Evolutionary conservation across 2,329 filamentous ascomycete species (phyloP).

Genomic region (Zarea fungicola): DNA sequence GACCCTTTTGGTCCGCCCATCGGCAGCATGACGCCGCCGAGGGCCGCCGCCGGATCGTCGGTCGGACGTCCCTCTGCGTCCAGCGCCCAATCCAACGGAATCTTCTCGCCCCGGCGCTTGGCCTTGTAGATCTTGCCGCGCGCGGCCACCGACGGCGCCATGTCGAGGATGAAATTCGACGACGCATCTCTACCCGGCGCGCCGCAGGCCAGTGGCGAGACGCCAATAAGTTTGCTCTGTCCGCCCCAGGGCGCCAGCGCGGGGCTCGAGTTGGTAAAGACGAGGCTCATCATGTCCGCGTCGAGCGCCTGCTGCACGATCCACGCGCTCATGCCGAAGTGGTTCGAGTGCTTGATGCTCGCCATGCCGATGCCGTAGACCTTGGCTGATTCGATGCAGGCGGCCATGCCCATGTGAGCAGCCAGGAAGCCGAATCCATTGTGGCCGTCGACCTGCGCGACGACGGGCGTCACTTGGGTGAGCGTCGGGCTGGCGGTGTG

Average conservation of each 20-base stretch:
- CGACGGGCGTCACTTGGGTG: constrained; percentile 61
- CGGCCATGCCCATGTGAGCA: constrained; percentile 59
- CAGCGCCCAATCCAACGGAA: constrained; percentile 69
- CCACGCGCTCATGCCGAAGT: constrained; percentile 82
- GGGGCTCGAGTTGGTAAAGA: constrained; percentile 68
- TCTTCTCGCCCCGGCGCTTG: constrained; percentile 59
- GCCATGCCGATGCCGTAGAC: constrained; percentile 67
- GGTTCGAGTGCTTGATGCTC: constrained; percentile 69
- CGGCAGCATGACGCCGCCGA: constrained; percentile 76
- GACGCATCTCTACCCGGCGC: constrained; percentile 57
- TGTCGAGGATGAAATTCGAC: constrained; percentile 62
- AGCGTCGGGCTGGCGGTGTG: constrained; percentile 54
- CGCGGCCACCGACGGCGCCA: constrained; percentile 65
- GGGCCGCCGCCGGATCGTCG: constrained; percentile 63
- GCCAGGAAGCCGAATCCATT: constrained; percentile 75
- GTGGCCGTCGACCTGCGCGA: constrained; percentile 60
- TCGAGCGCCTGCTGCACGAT: constrained; percentile 73
- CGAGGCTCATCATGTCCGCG: constrained; percentile 62
- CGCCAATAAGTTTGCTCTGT: constrained; percentile 63
- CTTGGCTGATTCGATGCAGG: constrained; percentile 61
- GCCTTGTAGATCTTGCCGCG: constrained; percentile 72
- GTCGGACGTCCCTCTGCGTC: constrained; percentile 65
- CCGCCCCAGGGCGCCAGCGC: constrained; percentile 69
- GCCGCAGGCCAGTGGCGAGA: constrained; percentile 70
- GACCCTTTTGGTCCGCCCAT: constrained; percentile 84